Conservation (phyloP, 352 stramenopile species). For the Phytopythium boreale region DNA sequence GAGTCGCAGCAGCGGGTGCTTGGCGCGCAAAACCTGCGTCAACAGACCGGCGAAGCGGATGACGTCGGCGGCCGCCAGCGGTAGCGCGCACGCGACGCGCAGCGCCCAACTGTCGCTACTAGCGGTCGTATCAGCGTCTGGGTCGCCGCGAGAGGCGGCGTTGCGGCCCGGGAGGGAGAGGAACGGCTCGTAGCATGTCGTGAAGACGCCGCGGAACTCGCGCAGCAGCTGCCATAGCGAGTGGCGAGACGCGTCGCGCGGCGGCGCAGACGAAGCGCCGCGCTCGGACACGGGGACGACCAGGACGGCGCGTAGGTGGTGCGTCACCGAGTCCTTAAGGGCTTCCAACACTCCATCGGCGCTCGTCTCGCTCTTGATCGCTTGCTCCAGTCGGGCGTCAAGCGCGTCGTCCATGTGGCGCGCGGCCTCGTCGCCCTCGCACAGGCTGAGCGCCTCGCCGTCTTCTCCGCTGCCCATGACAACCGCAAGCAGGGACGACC, state of each 20-base stretch:
- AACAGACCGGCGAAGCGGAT: constrained; percentile 50
- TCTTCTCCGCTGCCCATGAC: neutral
- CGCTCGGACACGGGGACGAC: neutral
- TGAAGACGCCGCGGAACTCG: constrained; percentile 52
- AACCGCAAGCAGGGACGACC: neutral
- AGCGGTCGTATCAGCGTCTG: neutral
- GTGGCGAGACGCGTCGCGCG: constrained; percentile 18
- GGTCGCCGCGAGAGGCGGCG: neutral
- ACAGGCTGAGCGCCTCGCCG: neutral
- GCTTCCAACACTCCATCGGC: neutral
- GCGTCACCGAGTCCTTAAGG: neutral
- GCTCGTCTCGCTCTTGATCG: neutral
- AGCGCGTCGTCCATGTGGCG: constrained; percentile 2
- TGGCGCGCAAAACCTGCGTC: constrained; percentile 53
- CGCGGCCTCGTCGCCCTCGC: neutral
- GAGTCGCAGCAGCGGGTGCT: constrained; percentile 31
- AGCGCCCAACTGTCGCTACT: neutral
- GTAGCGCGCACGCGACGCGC: constrained; percentile 28
- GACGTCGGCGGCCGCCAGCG: constrained; percentile 47
- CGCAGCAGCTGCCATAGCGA: constrained; percentile 47
- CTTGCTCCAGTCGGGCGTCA: neutral
- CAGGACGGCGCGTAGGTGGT: neutral
- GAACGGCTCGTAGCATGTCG: constrained; percentile 33
- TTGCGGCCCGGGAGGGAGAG: constrained; percentile 15
- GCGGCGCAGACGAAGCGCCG: neutral